These are phyloP conservation scores for Phaeoacremonium minimum DNA, from an alignment of 2,329 filamentous ascomycete species.

Conservation along the genomic window DNA sequence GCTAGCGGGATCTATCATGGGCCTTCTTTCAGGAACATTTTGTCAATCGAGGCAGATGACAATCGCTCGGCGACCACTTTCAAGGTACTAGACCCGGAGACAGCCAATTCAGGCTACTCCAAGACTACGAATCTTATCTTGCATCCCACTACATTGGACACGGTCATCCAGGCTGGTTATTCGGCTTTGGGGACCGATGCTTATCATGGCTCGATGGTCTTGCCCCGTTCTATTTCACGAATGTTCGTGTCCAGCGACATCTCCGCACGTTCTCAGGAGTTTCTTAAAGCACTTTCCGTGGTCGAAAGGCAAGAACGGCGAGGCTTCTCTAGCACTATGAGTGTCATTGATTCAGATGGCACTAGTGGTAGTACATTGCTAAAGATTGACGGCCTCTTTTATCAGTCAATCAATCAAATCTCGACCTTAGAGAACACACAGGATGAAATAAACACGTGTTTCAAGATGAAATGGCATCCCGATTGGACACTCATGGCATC, in stretches of 20 bases:
- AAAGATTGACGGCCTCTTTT: neutral
- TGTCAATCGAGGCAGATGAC: no score
- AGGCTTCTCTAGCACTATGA: neutral
- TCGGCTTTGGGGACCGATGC: conserved; percentile 5
- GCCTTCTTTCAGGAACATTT: conserved; percentile 15
- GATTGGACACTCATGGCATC: neutral
- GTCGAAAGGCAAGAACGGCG: no score
- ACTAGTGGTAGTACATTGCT: neutral
- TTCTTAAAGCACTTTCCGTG: no score
- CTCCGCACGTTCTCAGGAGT: no score
- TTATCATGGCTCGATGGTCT: neutral
- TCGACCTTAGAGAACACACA: neutral
- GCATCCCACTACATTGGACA: conserved; percentile 19
- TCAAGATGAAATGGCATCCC: neutral
- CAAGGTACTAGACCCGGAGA: neutral
- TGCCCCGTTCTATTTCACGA: conserved; percentile 1
- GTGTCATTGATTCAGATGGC: no score
- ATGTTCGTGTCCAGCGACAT: conserved; percentile 2
- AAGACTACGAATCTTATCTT: conserved; percentile 3
- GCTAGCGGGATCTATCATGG: conserved; percentile 13
- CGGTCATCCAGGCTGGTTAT: conserved; percentile 11
- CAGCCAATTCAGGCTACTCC: neutral
- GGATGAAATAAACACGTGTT: neutral
- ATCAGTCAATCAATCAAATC: neutral
- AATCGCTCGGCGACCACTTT: conserved; percentile 1